Conservation (phyloP, 495 filamentous ascomycete genomes). For the Astrocystis sublimbata region DNA sequence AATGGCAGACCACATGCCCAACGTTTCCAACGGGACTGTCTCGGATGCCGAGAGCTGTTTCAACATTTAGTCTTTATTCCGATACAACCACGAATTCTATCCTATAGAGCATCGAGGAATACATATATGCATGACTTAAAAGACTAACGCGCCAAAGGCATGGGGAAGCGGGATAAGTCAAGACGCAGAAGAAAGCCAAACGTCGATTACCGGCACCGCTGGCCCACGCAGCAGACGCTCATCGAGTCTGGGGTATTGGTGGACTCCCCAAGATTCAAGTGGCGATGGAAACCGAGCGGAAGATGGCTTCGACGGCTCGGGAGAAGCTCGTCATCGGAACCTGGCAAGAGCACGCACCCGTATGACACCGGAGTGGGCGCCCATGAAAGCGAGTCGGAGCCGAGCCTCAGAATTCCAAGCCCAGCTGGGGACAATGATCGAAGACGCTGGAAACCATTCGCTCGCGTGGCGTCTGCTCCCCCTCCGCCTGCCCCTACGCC, state of each 20-base stretch:
- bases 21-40: not conserved
- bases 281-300: not conserved
- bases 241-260: slow-evolving; percentile 20
- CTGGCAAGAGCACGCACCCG: slow-evolving; percentile 28
- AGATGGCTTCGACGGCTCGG: slow-evolving; percentile 1
- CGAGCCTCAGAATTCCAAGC: not conserved
- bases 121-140: not conserved
- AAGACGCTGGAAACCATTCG: not conserved
- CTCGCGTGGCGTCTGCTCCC: not conserved
- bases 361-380: slow-evolving; percentile 29
- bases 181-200: not conserved
- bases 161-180: slow-evolving; percentile 2
- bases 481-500: not conserved
- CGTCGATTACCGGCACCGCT: slow-evolving; percentile 31
- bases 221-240: slow-evolving; percentile 34
- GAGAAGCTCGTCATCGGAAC: slow-evolving; percentile 2
- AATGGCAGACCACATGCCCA: not conserved
- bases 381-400: not conserved
- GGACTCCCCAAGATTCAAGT: not conserved
- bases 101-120: not conserved
- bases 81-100: not conserved
- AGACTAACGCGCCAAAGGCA: slow-evolving; percentile 15
- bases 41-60: not conserved
- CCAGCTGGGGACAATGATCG: not conserved
- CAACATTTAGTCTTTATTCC: not conserved